These are phyloP conservation scores for Pseudozyma thailandica DNA, from an alignment of 1,284 basidiomycete species.

Conservation along the genomic window DNA sequence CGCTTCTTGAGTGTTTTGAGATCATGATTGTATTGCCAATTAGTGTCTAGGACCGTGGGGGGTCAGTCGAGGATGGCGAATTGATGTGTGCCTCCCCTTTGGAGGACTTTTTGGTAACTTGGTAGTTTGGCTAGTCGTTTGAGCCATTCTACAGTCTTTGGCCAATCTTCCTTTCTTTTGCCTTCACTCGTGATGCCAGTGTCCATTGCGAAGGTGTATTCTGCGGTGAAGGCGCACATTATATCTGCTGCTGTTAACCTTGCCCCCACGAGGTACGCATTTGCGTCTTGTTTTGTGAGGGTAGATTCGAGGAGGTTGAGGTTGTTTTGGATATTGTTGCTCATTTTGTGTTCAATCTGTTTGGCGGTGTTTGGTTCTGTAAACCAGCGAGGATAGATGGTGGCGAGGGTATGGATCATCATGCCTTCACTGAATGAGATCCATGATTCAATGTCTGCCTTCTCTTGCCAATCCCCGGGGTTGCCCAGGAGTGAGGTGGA, in stretches of 20 bases:
- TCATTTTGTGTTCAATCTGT: constrained; percentile 15
- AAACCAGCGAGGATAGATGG: constrained; percentile 32
- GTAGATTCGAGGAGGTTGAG: constrained; percentile 21
- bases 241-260: constrained; percentile 30
- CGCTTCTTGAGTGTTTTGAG: too few relatives aligned
- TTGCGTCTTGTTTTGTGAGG: not conserved
- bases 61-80: constrained; percentile 21
- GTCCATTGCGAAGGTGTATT: constrained; percentile 41
- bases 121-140: constrained; percentile 7
- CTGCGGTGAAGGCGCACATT: constrained; percentile 31
- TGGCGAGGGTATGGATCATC: constrained; percentile 34
- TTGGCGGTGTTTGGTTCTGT: not conserved
- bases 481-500: constrained; percentile 9
- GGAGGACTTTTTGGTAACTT: constrained; percentile 17
- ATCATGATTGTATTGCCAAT: not conserved
- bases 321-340: constrained; percentile 36
- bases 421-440: constrained; percentile 33
- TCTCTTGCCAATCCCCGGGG: constrained; percentile 13
- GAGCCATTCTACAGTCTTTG: constrained; percentile 31
- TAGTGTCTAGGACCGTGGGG: not conserved
- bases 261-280: constrained; percentile 7
- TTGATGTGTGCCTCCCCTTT: constrained; percentile 25
- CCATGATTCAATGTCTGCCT: constrained; percentile 17
- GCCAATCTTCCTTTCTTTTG: constrained; percentile 29
- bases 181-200: constrained; percentile 12